Conservation (phyloP, 2,329 filamentous ascomycete genomes). For the Pseudohalonectria lignicola region DNA sequence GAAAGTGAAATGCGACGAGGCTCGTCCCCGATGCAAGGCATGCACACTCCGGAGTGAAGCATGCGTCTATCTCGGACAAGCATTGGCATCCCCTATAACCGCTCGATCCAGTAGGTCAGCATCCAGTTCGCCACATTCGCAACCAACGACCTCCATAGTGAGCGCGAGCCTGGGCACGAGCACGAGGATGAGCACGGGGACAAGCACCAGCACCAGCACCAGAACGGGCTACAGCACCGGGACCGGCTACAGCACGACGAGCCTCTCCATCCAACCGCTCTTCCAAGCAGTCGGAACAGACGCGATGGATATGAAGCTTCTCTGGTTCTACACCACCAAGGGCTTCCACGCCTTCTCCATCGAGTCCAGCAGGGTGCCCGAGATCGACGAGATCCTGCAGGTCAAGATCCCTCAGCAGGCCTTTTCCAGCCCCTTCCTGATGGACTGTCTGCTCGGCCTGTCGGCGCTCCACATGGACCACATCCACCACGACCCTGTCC, state of each 20-base stretch:
- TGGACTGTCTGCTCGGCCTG: conserved; percentile 42
- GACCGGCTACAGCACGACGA: not conserved
- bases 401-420: conserved; percentile 36
- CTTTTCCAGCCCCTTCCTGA: conserved; percentile 40
- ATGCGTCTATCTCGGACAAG: conserved; percentile 42
- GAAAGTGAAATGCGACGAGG: conserved; percentile 45
- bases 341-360: conserved; percentile 32
- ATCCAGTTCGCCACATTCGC: no score
- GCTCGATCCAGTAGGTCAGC: no score
- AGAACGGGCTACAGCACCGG: not conserved
- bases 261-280: conserved; percentile 17
- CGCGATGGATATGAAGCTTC: conserved; percentile 36
- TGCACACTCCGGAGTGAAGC: conserved; percentile 35
- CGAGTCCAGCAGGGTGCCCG: conserved; percentile 19
- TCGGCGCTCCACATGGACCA: conserved; percentile 36
- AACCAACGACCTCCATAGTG: no score
- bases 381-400: conserved; percentile 31
- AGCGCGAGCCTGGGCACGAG: no score
- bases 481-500: conserved; percentile 22
- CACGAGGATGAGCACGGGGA: no score
- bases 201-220: not conserved
- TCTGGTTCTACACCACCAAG: conserved; percentile 42
- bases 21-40: conserved; percentile 33
- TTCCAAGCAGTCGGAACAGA: conserved; percentile 14
- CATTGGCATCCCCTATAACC: no score